phyloP scores from a whole-genome alignment of 108 stramenopile genomes.

The Skeletonema costatum region DNA sequence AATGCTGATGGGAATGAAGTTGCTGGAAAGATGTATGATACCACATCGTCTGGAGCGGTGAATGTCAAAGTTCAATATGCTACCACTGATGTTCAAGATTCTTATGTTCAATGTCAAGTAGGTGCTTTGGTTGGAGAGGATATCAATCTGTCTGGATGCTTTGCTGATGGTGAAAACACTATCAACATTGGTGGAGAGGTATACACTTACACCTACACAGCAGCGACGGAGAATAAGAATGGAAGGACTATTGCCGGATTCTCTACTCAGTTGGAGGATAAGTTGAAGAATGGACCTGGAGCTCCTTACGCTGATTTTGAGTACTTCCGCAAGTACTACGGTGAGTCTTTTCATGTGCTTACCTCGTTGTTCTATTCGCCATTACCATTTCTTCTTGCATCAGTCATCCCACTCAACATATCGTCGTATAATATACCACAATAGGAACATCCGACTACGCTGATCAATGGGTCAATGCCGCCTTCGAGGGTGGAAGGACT shows the following conservation, averaged over 20 bases:
- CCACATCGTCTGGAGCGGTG: conserved; percentile 30
- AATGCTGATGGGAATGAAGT: conserved; percentile 51
- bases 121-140: conserved; percentile 53
- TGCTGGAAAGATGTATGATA: conserved; percentile 45
- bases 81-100: conserved; percentile 47
- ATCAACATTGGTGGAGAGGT: conserved; percentile 26
- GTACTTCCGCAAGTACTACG: conserved; percentile 74
- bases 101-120: conserved; percentile 71
- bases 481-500: conserved; percentile 54
- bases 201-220: conserved; percentile 51
- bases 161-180: conserved; percentile 6
- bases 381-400: background rate
- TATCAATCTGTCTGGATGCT: conserved; percentile 16
- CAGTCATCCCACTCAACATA: background rate
- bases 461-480: conserved; percentile 71
- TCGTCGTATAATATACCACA: background rate
- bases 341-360: conserved; percentile 2
- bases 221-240: conserved; percentile 56
- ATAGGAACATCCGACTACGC: conserved; percentile 65
- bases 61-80: conserved; percentile 57
- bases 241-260: conserved; percentile 63
- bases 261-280: conserved; percentile 47
- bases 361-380: background rate
- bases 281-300: conserved; percentile 42
- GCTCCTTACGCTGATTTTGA: conserved; percentile 56